Percentiles rank a stretch among this genome's conserved stretches.
These are phyloP conservation scores for Fereydounia khargensis DNA, from an alignment of 1,284 basidiomycete species.

Conservation along the genomic window DNA sequence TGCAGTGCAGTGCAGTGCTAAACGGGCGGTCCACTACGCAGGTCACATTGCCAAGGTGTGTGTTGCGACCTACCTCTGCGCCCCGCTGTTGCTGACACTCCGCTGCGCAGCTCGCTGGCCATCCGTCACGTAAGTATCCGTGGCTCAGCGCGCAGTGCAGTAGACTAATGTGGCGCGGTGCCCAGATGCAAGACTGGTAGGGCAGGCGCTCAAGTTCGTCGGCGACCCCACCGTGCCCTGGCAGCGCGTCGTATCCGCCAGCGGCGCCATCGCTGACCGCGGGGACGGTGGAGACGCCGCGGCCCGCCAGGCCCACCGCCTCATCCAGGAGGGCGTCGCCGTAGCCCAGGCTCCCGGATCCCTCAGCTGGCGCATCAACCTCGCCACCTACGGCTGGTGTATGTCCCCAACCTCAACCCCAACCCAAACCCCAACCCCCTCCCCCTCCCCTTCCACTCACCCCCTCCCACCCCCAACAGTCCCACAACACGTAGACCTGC, in stretches of 20 bases:
- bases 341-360: conserved; percentile 26
- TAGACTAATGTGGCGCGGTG: no score
- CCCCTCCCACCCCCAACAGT: no score
- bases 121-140: conserved; percentile 21
- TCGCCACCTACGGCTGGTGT: conserved; percentile 35
- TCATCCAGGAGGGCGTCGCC: conserved; percentile 37
- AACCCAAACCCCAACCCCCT: no score
- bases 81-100: no score
- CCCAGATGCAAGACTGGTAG: conserved; percentile 47
- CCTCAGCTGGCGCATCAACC: conserved; percentile 21
- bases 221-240: conserved; percentile 41
- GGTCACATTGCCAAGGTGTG: conserved; percentile 46
- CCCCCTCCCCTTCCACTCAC: no score
- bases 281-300: conserved; percentile 52
- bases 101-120: conserved; percentile 37
- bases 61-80: no score
- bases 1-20: no score
- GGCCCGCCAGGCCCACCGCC: conserved; percentile 34
- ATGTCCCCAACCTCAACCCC: conserved; percentile 1
- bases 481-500: not conserved
- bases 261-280: conserved; percentile 49
- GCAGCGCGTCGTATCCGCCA: conserved; percentile 48
- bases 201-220: conserved; percentile 47
- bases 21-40: not conserved
- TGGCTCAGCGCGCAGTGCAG: not conserved